Conservation (phyloP, 179 eudicot species). For the Nepenthes alata region DNA sequence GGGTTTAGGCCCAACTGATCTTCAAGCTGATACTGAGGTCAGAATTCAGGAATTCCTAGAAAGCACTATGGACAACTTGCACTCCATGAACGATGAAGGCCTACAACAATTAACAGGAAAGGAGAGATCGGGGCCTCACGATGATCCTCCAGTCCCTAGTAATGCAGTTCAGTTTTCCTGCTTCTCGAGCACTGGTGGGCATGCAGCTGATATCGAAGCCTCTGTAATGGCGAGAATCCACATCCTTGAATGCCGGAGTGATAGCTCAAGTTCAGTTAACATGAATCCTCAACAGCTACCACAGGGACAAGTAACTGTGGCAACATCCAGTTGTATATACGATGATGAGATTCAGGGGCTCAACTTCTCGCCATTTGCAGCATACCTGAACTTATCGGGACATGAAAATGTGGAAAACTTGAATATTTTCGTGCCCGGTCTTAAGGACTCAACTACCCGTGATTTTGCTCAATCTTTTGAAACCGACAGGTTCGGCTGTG, state of each 20-base stretch:
- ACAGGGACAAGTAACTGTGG: background rate
- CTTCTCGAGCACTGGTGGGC: conserved; percentile 17
- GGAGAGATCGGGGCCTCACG: conserved; percentile 6
- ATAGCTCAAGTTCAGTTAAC: background rate
- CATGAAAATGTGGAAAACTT: conserved; percentile 15
- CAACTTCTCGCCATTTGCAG: background rate
- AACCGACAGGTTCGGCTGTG: conserved; percentile 12
- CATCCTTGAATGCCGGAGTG: conserved; percentile 33
- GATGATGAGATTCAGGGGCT: background rate
- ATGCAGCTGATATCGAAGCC: conserved; percentile 26
- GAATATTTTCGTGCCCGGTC: conserved; percentile 4
- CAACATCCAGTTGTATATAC: background rate
- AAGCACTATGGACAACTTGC: background rate
- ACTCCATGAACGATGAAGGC: conserved; percentile 2
- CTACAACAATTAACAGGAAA: conserved; percentile 8
- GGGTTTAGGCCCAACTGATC: too few species aligned
- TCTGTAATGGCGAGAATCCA: conserved; percentile 50
- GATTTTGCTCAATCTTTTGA: background rate
- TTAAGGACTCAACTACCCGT: background rate
- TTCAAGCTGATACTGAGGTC: too few species aligned
- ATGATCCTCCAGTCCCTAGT: background rate
- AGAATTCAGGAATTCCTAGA: background rate
- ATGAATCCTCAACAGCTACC: background rate
- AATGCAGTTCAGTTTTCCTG: conserved; percentile 3
- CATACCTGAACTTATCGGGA: background rate